Evolutionary conservation across 768 basidiomycete genomes (phyloP).

Genomic region (Russula lepida): DNA sequence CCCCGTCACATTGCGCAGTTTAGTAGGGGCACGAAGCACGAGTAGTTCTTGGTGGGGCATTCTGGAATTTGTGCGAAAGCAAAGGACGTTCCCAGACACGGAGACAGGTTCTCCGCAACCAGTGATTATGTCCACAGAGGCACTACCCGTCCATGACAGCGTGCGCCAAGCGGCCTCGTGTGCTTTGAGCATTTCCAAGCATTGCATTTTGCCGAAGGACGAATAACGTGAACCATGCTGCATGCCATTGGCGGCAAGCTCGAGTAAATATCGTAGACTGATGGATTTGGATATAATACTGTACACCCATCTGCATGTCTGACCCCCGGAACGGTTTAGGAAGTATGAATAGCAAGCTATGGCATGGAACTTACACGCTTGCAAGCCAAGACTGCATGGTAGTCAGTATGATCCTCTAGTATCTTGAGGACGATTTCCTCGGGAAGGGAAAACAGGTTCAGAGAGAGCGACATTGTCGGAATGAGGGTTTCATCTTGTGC

Average conservation of each 20-base stretch:
- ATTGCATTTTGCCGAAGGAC: background rate
- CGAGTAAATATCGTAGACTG: conserved; percentile 4
- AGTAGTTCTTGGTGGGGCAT: background rate
- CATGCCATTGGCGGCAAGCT: conserved; percentile 8
- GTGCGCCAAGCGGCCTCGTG: background rate
- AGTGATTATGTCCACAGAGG: background rate
- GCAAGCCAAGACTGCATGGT: background rate
- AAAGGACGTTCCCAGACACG: conserved; percentile 2
- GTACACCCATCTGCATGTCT: conserved; percentile 4
- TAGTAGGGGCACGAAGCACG: conserved; percentile 6
- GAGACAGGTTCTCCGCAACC: conserved; percentile 4
- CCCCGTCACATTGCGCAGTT: conserved; percentile 4
- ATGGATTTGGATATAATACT: background rate
- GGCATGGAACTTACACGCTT: background rate
- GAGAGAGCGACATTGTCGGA: background rate
- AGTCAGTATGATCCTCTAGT: background rate
- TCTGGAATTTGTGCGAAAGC: background rate
- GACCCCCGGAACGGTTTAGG: background rate
- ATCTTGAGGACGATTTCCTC: conserved; percentile 2
- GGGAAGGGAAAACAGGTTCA: background rate
- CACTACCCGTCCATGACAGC: background rate
- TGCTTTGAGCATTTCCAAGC: background rate
- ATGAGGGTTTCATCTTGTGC: too few species aligned
- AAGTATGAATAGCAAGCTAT: background rate
- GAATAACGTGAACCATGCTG: background rate